These are phyloP conservation scores for Nakazawaea holstii DNA, from an alignment of 805 yeast species.

Conservation along the genomic window DNA sequence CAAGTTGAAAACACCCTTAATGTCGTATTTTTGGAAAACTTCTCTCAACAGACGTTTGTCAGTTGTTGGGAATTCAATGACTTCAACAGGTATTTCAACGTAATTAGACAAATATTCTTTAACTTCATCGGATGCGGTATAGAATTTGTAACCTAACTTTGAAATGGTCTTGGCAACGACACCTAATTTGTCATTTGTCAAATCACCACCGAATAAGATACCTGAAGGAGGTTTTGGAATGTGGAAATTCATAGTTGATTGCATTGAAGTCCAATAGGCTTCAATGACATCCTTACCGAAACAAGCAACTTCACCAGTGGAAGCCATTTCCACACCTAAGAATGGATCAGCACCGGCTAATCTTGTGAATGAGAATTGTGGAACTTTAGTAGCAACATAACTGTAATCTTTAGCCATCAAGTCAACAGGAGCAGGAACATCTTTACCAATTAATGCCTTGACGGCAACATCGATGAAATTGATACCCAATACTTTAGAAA, in stretches of 20 bases:
- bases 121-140: conserved; percentile 69
- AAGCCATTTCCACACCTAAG: conserved; percentile 98
- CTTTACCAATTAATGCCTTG: conserved; percentile 70
- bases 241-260: conserved; percentile 95
- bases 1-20: conserved; percentile 85
- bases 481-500: conserved; percentile 90
- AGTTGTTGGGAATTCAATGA: conserved; percentile 86
- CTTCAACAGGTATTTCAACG: conserved; percentile 42
- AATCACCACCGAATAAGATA: conserved; percentile 91
- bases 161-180: conserved; percentile 65
- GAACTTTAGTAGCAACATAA: conserved; percentile 95
- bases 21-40: conserved; percentile 80
- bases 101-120: conserved; percentile 59
- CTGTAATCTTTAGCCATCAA: conserved; percentile 71
- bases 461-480: conserved; percentile 96
- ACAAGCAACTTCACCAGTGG: conserved; percentile 98
- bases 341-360: conserved; percentile 99
- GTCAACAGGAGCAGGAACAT: conserved; percentile 75
- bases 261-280: conserved; percentile 97
- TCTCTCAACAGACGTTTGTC: conserved; percentile 93
- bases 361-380: conserved; percentile 97
- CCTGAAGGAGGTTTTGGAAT: conserved; percentile 90
- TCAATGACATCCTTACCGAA: conserved; percentile 82
- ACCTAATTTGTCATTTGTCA: conserved; percentile 64
- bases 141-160: conserved; percentile 75